A percentile compares a stretch with the other conserved stretches of the same genome.
These are phyloP conservation scores for Fusarium mangiferae DNA, from an alignment of 2,329 filamentous ascomycete genomes.

Conservation along the genomic window DNA sequence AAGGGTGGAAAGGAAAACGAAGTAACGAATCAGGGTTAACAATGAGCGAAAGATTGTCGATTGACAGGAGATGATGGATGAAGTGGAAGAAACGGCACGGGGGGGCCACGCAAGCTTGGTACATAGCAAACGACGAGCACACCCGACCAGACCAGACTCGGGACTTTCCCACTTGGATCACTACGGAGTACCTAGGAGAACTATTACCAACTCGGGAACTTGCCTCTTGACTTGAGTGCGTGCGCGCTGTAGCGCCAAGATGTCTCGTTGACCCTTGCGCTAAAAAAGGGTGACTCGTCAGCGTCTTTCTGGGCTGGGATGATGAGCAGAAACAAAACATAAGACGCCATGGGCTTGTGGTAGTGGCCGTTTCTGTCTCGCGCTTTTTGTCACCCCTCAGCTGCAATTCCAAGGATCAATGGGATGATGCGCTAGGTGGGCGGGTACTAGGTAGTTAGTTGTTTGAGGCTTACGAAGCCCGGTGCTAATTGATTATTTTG, in stretches of 20 bases:
- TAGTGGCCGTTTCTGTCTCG: conserved; percentile 14
- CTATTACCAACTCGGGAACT: conserved; percentile 20
- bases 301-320: conserved; percentile 4
- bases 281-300: conserved; percentile 28
- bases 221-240: conserved; percentile 2
- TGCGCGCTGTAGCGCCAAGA: conserved; percentile 31
- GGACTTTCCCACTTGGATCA: conserved; percentile 31
- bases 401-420: background rate
- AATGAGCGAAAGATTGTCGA: conserved; percentile 15
- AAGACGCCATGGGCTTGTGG: background rate
- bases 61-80: conserved; percentile 32
- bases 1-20: conserved; percentile 12
- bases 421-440: background rate
- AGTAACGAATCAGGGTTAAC: conserved; percentile 27
- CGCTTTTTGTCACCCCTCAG: conserved; percentile 14
- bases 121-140: conserved; percentile 9
- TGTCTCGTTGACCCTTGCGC: conserved; percentile 30
- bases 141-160: conserved; percentile 12
- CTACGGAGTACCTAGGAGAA: background rate
- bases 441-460: conserved; percentile 4
- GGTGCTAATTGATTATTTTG: conserved; percentile 8
- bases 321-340: conserved; percentile 4
- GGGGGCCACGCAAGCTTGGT: conserved; percentile 39
- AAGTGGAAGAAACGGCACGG: conserved; percentile 35
- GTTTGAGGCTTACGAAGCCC: conserved; percentile 17